A percentile compares a stretch with the other conserved stretches of the same genome.
These are phyloP conservation scores for Marsdenia floribunda DNA, from an alignment of 257 asterid genomes.

Conservation along the genomic window DNA sequence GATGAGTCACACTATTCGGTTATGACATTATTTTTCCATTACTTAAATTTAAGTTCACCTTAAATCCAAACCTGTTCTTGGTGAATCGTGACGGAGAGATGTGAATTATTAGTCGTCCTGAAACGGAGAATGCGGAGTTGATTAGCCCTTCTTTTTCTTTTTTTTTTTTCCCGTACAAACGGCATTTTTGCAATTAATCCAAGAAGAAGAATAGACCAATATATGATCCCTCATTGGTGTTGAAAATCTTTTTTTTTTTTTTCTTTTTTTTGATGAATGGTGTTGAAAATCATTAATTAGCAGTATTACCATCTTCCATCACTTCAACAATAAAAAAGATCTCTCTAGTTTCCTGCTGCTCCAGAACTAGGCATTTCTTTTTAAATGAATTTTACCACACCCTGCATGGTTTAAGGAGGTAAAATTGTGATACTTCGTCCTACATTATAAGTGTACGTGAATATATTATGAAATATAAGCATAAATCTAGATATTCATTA, in stretches of 20 bases:
- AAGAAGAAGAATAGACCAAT: conserved; percentile 28
- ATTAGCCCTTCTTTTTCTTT: conserved; percentile 17
- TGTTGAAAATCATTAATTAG: conserved; percentile 22
- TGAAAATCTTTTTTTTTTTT: too few relatives aligned
- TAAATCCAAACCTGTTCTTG: conserved; percentile 6
- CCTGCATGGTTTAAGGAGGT: too few relatives aligned
- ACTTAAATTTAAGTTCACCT: conserved; percentile 11
- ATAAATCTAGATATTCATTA: too few relatives aligned
- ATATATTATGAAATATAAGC: too few relatives aligned
- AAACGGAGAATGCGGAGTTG: conserved; percentile 27
- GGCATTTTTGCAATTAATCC: conserved; percentile 18
- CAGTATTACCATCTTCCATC: background rate
- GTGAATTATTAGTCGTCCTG: conserved; percentile 19
- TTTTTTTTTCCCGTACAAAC: conserved; percentile 10
- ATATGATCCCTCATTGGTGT: conserved; percentile 7
- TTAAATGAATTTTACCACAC: too few relatives aligned
- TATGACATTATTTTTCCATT: too few relatives aligned
- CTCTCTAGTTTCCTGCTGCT: too few relatives aligned
- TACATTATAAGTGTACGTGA: too few relatives aligned
- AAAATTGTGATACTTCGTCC: too few relatives aligned
- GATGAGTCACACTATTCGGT: too few relatives aligned
- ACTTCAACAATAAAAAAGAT: background rate
- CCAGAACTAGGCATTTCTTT: too few relatives aligned
- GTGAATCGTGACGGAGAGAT: conserved; percentile 10
- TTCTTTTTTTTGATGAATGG: too few relatives aligned